Base-by-base conservation (phyloP, 108 stramenopile genomes). In the Skeletonema potamos region DNA sequence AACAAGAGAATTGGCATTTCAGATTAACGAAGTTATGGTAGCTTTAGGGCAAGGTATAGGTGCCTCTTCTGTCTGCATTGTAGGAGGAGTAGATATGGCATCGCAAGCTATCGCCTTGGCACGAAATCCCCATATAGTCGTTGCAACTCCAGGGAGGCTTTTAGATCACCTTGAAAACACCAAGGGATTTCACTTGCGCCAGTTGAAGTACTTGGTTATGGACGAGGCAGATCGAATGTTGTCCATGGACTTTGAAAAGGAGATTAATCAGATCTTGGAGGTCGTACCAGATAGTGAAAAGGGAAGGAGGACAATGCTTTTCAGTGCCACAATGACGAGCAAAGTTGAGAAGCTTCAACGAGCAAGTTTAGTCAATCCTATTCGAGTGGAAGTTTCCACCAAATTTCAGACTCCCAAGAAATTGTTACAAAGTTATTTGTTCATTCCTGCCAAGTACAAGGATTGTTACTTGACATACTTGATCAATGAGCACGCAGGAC, bases 141-240 rank as follows among this genome's bases (percentile, higher is more conserved):
- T 98, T 28, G 99, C 97, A 7, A 99, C 99, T 17, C 99, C 99
- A 13, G 99, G 99, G 3, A 85, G 99, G 17, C 74, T 99, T 59
- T 81, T 98, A 43, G 99, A 99, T 82, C 98, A 99, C 73, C 76
- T 99, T 58, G 91, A 96, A 72, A 97, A 99, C 85, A 99, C 98
- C 39, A 99, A 99, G 64, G 98, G 98, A 24, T 99, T 99, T 73
- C 76, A 92, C 80, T 71, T 98, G 64, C 89, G 96, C 26, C 85
- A 93, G 43, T 54, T 96, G 30, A 85, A 87, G 60, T 99, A 92
- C 84, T 82, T 99, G 26, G 94, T 99, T 2, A 73, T 99, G 81
- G 99, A 99, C 77, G 99, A 99, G 72, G 99, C 99, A 8, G 99
- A 99, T 84, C 86, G 99, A 5, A 99, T 99, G 98, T 82, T 99